Percentiles rank a stretch among this genome's conserved stretches.
Evolutionary conservation across 805 yeast species (phyloP).

Genomic region (Yamadazyma paraphyllophila): DNA sequence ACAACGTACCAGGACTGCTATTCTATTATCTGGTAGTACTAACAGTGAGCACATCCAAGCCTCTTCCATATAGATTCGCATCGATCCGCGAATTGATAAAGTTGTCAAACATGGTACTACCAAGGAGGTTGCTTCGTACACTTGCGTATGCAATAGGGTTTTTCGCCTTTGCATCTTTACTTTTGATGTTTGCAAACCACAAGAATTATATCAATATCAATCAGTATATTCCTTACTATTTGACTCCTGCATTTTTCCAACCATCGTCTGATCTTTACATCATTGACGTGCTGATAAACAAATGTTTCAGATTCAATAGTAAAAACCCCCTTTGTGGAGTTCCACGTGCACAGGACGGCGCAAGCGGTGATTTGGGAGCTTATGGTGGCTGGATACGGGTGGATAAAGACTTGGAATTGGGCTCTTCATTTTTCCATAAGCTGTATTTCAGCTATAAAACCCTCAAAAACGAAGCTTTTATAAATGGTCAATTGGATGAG

Average conservation of each 20-base stretch:
- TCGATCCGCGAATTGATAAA: not conserved
- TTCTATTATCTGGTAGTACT: too few species aligned
- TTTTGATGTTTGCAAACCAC: conserved; percentile 40
- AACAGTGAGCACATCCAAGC: too few species aligned
- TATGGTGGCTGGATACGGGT: conserved; percentile 41
- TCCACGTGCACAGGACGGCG: conserved; percentile 23
- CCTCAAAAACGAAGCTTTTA: conserved; percentile 20
- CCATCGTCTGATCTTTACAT: conserved; percentile 38
- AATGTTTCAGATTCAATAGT: conserved; percentile 24
- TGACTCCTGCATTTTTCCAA: conserved; percentile 40
- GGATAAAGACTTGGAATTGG: conserved; percentile 48
- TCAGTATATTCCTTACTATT: conserved; percentile 25
- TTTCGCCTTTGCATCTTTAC: conserved; percentile 17
- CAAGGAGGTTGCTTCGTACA: conserved; percentile 32
- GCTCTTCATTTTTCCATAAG: conserved; percentile 41
- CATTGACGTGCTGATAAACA: conserved; percentile 40
- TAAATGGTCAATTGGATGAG: conserved; percentile 7
- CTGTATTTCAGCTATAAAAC: conserved; percentile 39
- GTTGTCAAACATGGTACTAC: conserved; percentile 18
- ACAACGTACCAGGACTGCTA: too few species aligned
- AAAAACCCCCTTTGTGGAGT: conserved; percentile 24
- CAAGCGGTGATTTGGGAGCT: conserved; percentile 21
- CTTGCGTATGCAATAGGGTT: conserved; percentile 20
- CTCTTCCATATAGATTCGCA: not conserved
- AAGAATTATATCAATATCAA: conserved; percentile 28